Conservation (phyloP, 148 eudicot genomes). For the Silene uniflora region DNA sequence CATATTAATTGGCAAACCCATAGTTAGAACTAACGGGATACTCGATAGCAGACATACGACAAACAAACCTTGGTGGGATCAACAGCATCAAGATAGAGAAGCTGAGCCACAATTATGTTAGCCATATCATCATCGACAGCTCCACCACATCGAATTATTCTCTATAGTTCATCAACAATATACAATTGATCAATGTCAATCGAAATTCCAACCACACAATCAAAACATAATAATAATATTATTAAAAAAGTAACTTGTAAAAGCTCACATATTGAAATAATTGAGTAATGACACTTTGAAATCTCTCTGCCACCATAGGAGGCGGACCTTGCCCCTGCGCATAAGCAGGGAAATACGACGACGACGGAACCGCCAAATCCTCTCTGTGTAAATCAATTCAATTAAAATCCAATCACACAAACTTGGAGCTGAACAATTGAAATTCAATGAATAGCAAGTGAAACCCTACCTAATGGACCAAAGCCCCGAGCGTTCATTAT, state of each 20-base stretch:
- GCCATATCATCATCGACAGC: slow-evolving; percentile 94
- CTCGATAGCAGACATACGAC: background rate
- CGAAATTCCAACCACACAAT: background rate
- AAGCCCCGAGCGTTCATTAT: slow-evolving; percentile 33
- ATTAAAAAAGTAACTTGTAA: background rate
- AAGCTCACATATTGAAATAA: slow-evolving; percentile 74
- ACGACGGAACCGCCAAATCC: slow-evolving; percentile 69
- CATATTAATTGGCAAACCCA: slow-evolving; percentile 35
- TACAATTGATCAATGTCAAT: too few species aligned
- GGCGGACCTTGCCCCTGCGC: slow-evolving; percentile 83
- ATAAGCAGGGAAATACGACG: slow-evolving; percentile 56
- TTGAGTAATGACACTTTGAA: slow-evolving; percentile 69
- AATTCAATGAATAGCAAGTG: background rate
- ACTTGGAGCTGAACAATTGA: background rate
- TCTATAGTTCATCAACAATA: slow-evolving; percentile 31
- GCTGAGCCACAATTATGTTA: slow-evolving; percentile 81
- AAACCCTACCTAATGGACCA: slow-evolving; percentile 77
- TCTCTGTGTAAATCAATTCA: slow-evolving; percentile 42
- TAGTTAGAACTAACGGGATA: background rate
- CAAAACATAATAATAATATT: background rate
- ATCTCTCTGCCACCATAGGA: slow-evolving; percentile 77
- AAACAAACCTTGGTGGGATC: slow-evolving; percentile 71
- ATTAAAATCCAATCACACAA: background rate
- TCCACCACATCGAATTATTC: slow-evolving; percentile 94
- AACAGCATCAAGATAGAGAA: slow-evolving; percentile 89